Percentiles rank a stretch among this genome's conserved stretches.
phyloP scores from a whole-genome alignment of 208 protist species.

The Leishmania turanica region DNA sequence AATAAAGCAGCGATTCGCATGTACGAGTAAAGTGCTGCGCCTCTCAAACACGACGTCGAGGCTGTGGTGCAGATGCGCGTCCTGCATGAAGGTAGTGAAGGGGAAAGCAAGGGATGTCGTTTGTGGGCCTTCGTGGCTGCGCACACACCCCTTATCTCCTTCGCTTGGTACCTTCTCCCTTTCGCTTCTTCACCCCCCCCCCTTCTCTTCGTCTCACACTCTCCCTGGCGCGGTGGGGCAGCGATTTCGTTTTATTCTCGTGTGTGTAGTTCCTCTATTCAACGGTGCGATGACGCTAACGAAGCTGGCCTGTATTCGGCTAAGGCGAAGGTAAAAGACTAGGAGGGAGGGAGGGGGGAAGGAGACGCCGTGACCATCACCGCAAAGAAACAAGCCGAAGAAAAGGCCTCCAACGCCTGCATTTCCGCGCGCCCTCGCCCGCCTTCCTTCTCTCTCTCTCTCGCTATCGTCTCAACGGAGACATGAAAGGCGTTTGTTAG shows the following conservation, averaged over 20 bases:
- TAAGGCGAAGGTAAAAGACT: neutral
- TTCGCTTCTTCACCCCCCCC: neutral
- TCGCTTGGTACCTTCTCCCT: neutral
- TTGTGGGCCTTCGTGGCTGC: neutral
- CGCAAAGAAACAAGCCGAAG: neutral
- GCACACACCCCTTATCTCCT: neutral
- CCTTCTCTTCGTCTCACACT: neutral
- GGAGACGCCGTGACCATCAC: neutral
- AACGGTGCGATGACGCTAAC: neutral
- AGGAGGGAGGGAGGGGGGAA: neutral
- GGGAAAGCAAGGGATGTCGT: neutral
- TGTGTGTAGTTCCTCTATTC: neutral
- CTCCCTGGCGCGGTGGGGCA: neutral
- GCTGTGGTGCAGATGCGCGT: neutral
- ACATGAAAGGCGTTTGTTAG: neutral
- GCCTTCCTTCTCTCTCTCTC: neutral
- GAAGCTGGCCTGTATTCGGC: neutral
- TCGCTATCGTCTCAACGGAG: neutral
- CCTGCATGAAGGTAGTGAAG: slow-evolving; percentile 1
- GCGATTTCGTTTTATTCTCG: neutral
- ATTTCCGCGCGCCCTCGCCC: neutral
- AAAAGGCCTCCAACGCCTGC: neutral
- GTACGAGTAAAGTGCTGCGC: neutral
- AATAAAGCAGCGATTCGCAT: neutral
- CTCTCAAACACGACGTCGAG: neutral